phyloP scores from a whole-genome alignment of 192 early-diverging fungal species.

The Linnemannia hyalina region DNA sequence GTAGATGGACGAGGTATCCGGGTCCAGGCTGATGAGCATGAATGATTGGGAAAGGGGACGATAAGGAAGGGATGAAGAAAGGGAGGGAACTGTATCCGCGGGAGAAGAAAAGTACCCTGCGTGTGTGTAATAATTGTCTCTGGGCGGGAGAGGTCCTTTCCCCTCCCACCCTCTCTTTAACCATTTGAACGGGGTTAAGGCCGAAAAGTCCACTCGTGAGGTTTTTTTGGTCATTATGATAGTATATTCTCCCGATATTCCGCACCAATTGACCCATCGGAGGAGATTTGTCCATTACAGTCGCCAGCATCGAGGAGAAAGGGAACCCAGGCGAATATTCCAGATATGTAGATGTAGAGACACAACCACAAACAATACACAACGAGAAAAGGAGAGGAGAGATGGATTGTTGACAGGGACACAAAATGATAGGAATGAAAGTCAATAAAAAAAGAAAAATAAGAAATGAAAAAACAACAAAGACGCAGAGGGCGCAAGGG shows the following conservation, averaged over 20 bases:
- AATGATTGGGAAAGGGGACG: background rate
- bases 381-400: background rate
- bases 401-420: background rate
- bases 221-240: background rate
- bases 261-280: background rate
- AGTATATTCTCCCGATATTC: background rate
- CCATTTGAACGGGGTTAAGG: background rate
- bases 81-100: background rate
- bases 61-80: background rate
- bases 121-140: background rate
- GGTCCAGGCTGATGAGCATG: background rate
- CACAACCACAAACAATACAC: background rate
- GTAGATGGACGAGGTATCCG: background rate
- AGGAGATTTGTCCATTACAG: background rate
- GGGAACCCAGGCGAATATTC: background rate
- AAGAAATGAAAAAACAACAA: background rate
- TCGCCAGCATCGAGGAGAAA: background rate
- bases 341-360: background rate
- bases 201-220: background rate
- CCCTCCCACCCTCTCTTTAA: background rate
- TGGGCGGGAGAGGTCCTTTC: background rate
- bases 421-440: background rate
- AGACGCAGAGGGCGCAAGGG: background rate
- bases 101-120: slow-evolving; percentile 1
- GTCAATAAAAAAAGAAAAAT: background rate